Percentiles rank a stretch among this genome's conserved stretches.
Evolutionary conservation across 768 basidiomycete genomes (phyloP).

Genomic region (Suillus subaureus): DNA sequence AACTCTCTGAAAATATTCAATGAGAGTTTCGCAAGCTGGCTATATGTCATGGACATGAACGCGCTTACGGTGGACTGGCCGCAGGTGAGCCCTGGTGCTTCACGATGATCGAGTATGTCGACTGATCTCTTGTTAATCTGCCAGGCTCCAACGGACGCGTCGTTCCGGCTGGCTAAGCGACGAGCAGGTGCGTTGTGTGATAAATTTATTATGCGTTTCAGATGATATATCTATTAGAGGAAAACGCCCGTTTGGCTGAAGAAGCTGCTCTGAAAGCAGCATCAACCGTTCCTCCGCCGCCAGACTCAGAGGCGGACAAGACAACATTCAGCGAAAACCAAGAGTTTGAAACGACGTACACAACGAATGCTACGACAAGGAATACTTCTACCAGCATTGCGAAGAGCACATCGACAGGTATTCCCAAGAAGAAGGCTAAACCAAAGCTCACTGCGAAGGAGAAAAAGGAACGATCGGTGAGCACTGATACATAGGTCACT

Average conservation of each 20-base stretch:
- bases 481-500: constrained; percentile 17
- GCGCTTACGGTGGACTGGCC: constrained; percentile 93
- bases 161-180: constrained; percentile 57
- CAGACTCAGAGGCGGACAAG: constrained; percentile 31
- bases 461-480: constrained; percentile 79
- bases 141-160: constrained; percentile 62
- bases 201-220: neutral
- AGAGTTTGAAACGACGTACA: constrained; percentile 38
- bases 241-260: constrained; percentile 53
- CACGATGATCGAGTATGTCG: constrained; percentile 1
- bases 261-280: constrained; percentile 52
- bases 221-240: constrained; percentile 43
- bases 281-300: constrained; percentile 26
- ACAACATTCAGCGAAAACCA: constrained; percentile 32
- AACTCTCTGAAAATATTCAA: constrained; percentile 84
- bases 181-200: constrained; percentile 53
- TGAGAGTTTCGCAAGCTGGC: constrained; percentile 89
- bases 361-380: constrained; percentile 28
- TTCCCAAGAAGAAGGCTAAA: constrained; percentile 58
- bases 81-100: constrained; percentile 50
- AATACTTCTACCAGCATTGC: constrained; percentile 39
- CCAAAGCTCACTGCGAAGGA: constrained; percentile 75
- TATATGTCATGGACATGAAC: constrained; percentile 94
- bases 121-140: neutral
- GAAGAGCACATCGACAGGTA: constrained; percentile 42